Evolutionary conservation across 441 rosid species (phyloP), one percentile per base, ranked within the genome.

Genomic region (Theobroma grandiflorum): DNA sequence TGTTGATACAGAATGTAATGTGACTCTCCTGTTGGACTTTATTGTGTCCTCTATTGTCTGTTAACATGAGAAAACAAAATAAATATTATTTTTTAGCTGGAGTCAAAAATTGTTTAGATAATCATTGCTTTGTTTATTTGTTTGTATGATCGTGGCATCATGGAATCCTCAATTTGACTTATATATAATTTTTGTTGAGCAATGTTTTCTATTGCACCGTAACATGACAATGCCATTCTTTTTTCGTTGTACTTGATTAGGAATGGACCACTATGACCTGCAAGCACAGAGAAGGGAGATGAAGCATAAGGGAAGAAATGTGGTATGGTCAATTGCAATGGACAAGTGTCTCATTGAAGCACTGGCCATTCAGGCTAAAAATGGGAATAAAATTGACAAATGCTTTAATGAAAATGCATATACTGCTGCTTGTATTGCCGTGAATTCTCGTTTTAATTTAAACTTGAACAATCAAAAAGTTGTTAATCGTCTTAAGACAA

Each of bases 291-390:
- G 94, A 84, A 86, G 89, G 83, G 93, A 90, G 80, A 87, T 91
- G 92, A 94, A 93, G 86, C 95, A 94, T 80, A 94, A 87, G 81
- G 98, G 98, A 75, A 94, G 98, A 79, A 94, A 94, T 84, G 98
- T 94, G 63, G 94, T 94, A 4, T 94, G 98, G 98, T 93, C 98
- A 4, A 82, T 91, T 74, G 98, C 94, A 64, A 94, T 93, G 98
- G 98, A 94, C 88, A 94, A 91, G 86, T 94, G 97, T 80, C 85
- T 94, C 49, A 94, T 94, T 31, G 98, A 94, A 89, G 88, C 97
- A 80, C 90, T 94, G 77, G 91, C 96, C 40, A 69, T 93, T 79
- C 96, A 94, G 82, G 97, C 95, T 12, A 90, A 87, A 84, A 94
- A 80, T 37, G 98, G 98, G 79, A 94, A 94, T 84, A 94, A 94